Evolutionary conservation across 1,284 basidiomycete genomes (phyloP), one percentile per base, ranked within the genome.

Genomic region (Apiotrichum sp.): DNA sequence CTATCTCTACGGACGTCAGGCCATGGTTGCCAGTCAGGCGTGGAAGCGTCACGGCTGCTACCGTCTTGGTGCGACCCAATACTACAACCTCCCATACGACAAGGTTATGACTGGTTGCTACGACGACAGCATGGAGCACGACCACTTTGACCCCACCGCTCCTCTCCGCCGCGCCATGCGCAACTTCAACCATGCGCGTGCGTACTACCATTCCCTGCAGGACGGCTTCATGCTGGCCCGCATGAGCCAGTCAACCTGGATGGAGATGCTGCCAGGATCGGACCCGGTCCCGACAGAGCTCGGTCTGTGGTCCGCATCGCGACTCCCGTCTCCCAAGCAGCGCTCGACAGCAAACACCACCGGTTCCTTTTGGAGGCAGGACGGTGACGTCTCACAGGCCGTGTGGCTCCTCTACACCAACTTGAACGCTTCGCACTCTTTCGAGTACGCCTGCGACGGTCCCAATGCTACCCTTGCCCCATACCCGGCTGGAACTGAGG

Each of bases 31-130:
- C 50, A 89, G 81, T 67, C 83, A 78, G 49, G 90, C 91, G 0
- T 95, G 91, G 91, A 86, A 91, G 72, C 84, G 86, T 42, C 90
- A 95, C 71, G 91, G 91, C 10, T 93, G 91, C 74, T 93, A 93
- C 76, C 81, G 80, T 53, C 82, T 93, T 40, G 91, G 91, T 34
- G 92, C 91, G 4, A 81, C 84, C 59, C 90, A 93, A 69, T 93
- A 91, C 77, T 93, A 85, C 80, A 88, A 92, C 73, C 87, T 92
- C 82, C 86, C 87, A 2, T 79, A 93, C 61, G 86, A 88, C 58
- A 85, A 84, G 65, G 78, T 86, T 6, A 72, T 89, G 38, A 78
- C 88, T 32, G 90, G 89, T 51, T 95, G 91, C 70, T 67, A 86
- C 55, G 89, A 93, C 69, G 84, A 87, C 64, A 89, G 87, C 87